Evolutionary conservation across 768 basidiomycete genomes (phyloP).

Genomic region (Lactifluus rugatus): DNA sequence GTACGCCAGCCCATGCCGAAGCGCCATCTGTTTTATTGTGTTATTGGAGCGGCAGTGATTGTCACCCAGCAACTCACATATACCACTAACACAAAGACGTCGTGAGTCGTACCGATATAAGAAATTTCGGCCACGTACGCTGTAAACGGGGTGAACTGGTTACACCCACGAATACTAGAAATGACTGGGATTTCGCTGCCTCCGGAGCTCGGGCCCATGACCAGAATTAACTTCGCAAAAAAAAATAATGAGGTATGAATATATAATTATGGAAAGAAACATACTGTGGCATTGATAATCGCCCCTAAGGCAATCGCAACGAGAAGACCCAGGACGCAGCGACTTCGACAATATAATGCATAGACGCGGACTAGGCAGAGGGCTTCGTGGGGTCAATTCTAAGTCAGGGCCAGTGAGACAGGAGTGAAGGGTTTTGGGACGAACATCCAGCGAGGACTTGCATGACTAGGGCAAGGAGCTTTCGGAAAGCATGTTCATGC

Average conservation of each 20-base stretch:
- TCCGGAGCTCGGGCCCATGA: background rate
- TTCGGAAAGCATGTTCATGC: background rate
- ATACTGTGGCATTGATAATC: background rate
- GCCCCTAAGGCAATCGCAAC: background rate
- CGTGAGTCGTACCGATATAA: background rate
- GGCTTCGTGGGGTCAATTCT: background rate
- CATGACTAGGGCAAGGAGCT: background rate
- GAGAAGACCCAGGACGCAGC: background rate
- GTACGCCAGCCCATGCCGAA: constrained; percentile 1
- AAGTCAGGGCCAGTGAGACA: background rate
- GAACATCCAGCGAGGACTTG: background rate
- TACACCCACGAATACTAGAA: constrained; percentile 1
- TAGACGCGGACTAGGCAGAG: constrained; percentile 7
- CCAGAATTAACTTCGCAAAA: background rate
- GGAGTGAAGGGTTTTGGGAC: background rate
- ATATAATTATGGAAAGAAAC: background rate
- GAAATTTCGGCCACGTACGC: background rate
- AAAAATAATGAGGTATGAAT: background rate
- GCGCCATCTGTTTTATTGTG: background rate
- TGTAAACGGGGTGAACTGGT: background rate
- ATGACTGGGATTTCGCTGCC: background rate
- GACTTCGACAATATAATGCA: constrained; percentile 2
- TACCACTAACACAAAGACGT: background rate
- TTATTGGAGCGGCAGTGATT: background rate
- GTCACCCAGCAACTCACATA: background rate